A percentile compares a stretch with the other conserved stretches of the same genome.
Evolutionary conservation across 805 yeast genomes (phyloP).

Genomic region (Gaillardinia entomophila): DNA sequence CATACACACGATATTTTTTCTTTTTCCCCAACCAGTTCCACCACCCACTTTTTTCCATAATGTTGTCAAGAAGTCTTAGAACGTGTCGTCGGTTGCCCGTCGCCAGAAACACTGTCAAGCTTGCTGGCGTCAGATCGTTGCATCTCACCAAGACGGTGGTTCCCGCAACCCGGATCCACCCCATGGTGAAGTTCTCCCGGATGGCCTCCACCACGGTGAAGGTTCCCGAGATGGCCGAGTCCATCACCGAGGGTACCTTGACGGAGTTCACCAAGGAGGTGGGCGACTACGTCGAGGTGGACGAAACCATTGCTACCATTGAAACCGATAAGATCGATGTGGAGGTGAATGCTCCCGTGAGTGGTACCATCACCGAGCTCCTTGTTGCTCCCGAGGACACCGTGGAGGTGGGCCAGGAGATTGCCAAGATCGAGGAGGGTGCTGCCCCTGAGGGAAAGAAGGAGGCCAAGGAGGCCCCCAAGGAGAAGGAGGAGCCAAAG

Average conservation of each 20-base stretch:
- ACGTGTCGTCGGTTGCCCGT: background rate
- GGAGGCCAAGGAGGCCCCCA: conserved; percentile 22
- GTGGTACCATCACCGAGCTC: conserved; percentile 84
- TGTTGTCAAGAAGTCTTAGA: background rate
- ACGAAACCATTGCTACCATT: conserved; percentile 91
- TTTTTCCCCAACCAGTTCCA: background rate
- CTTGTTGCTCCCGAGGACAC: conserved; percentile 85
- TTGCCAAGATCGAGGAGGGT: conserved; percentile 77
- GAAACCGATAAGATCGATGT: conserved; percentile 98
- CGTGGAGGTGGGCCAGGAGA: conserved; percentile 92
- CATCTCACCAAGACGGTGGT: background rate
- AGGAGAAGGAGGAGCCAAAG: conserved; percentile 24
- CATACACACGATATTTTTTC: background rate
- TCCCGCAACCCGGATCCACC: background rate
- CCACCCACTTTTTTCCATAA: background rate
- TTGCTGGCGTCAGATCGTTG: background rate
- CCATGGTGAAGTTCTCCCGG: conserved; percentile 22
- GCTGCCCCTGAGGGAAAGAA: conserved; percentile 20
- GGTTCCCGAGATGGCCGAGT: conserved; percentile 98
- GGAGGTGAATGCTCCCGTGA: conserved; percentile 89
- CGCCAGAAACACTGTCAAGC: background rate
- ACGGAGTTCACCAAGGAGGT: conserved; percentile 60
- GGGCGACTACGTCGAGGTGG: conserved; percentile 83
- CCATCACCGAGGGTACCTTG: conserved; percentile 94
- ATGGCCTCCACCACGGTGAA: conserved; percentile 52